Evolutionary conservation across 768 basidiomycete species (phyloP).

Genomic region (Chalciporus chontae): DNA sequence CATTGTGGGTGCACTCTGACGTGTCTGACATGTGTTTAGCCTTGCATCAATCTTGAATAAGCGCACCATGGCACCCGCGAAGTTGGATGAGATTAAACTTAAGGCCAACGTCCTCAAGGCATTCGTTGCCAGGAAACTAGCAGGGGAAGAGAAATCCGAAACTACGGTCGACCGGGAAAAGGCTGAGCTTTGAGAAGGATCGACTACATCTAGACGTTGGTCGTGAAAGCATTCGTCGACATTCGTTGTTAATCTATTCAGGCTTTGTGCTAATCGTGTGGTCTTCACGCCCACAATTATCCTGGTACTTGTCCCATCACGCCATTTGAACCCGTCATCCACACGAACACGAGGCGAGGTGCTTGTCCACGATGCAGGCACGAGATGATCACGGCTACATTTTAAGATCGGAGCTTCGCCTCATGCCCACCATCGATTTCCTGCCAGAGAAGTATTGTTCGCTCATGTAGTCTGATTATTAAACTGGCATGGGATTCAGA

Average conservation of each 20-base stretch:
- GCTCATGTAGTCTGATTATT: slow-evolving; percentile 6
- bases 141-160: slow-evolving; percentile 34
- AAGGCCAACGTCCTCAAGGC: slow-evolving; percentile 83
- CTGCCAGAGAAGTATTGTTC: background rate
- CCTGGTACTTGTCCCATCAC: background rate
- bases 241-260: slow-evolving; percentile 17
- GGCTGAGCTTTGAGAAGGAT: slow-evolving; percentile 41
- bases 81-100: slow-evolving; percentile 91
- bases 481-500: slow-evolving; percentile 6
- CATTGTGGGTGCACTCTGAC: slow-evolving; percentile 3
- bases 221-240: slow-evolving; percentile 9
- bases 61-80: slow-evolving; percentile 67
- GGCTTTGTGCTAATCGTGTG: slow-evolving; percentile 14
- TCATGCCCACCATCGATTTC: slow-evolving; percentile 23
- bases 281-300: slow-evolving; percentile 2
- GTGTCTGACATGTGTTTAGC: slow-evolving; percentile 35
- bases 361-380: slow-evolving; percentile 24
- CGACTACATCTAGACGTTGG: background rate
- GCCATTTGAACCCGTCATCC: background rate
- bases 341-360: slow-evolving; percentile 20
- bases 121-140: slow-evolving; percentile 41
- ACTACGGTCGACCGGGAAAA: slow-evolving; percentile 29
- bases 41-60: slow-evolving; percentile 74
- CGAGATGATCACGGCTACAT: slow-evolving; percentile 3
- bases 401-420: slow-evolving; percentile 23